Conservation (phyloP, 225 moss, liverwort and hornwort species). For the Straminergon stramineum region DNA sequence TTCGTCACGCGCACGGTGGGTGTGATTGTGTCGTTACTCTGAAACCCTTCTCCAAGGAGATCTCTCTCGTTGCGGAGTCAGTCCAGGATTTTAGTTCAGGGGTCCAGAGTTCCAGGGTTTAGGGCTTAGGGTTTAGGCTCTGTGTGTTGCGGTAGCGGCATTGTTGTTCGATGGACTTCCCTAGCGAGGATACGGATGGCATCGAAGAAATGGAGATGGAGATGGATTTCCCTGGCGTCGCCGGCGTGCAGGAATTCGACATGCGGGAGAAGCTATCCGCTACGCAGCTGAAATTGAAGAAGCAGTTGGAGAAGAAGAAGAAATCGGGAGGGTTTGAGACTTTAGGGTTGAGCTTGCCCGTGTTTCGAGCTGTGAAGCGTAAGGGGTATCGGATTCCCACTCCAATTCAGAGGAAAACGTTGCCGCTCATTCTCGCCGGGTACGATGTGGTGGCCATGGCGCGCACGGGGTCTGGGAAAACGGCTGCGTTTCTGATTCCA, state of each 20-base stretch:
- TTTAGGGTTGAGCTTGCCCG: slow-evolving; percentile 64
- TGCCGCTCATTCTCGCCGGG: slow-evolving; percentile 81
- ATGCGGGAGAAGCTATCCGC: slow-evolving; percentile 29
- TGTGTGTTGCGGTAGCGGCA: not conserved
- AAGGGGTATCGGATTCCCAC: slow-evolving; percentile 95
- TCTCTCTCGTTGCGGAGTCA: not conserved
- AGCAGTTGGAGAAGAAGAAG: slow-evolving; percentile 60
- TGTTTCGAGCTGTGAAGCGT: slow-evolving; percentile 90
- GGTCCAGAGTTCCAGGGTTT: not conserved
- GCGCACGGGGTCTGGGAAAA: slow-evolving; percentile 76
- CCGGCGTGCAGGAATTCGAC: slow-evolving; percentile 42
- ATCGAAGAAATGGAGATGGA: slow-evolving; percentile 14
- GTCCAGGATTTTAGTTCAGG: not conserved
- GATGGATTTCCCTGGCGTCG: slow-evolving; percentile 3
- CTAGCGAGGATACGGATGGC: slow-evolving; percentile 2
- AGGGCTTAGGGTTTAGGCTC: not conserved
- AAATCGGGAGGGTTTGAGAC: slow-evolving; percentile 97
- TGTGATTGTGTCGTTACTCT: not conserved
- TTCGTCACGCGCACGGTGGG: too few species aligned
- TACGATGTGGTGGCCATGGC: slow-evolving; percentile 95
- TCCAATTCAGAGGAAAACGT: slow-evolving; percentile 87
- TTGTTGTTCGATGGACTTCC: slow-evolving; percentile 4
- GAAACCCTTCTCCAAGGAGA: not conserved
- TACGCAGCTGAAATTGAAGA: slow-evolving; percentile 51
- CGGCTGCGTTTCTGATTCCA: slow-evolving; percentile 79